A percentile compares a stretch with the other conserved stretches of the same genome.
Conservation (phyloP, 768 basidiomycete genomes). For the Kwoniella shandongensis region DNA sequence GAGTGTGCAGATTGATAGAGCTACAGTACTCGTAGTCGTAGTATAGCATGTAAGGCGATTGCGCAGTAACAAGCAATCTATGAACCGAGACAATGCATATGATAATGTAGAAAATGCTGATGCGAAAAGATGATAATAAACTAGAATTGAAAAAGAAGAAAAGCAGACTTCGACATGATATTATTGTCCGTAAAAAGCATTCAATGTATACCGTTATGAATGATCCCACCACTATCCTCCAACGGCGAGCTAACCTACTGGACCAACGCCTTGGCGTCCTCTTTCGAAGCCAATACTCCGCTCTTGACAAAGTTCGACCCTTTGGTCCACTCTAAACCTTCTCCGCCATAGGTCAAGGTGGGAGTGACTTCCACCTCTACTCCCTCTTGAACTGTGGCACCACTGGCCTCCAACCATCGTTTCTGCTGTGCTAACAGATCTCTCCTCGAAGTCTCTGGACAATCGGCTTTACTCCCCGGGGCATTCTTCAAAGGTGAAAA, state of each 20-base stretch:
- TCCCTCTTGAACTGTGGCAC: constrained; percentile 68
- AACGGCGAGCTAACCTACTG: too few species aligned
- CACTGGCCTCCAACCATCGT: constrained; percentile 76
- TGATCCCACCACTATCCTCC: too few species aligned
- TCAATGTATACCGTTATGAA: too few species aligned
- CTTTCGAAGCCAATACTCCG: constrained; percentile 55
- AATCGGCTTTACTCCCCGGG: constrained; percentile 84
- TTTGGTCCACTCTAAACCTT: constrained; percentile 75
- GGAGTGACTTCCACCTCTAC: constrained; percentile 91
- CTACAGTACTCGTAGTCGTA: too few species aligned
- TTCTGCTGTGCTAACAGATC: constrained; percentile 86
- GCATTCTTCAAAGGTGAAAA: constrained; percentile 98
- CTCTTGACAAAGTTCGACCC: constrained; percentile 77
- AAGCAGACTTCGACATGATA: too few species aligned
- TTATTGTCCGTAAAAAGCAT: too few species aligned
- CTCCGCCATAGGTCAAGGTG: constrained; percentile 83
- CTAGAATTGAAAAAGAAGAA: too few species aligned
- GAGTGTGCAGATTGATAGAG: neutral
- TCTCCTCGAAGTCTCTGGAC: constrained; percentile 82
- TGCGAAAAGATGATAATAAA: too few species aligned
- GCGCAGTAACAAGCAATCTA: too few species aligned
- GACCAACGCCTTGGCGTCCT: constrained; percentile 5
- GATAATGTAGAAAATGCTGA: too few species aligned
- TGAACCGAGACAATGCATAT: too few species aligned
- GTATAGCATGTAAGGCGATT: too few species aligned